These are phyloP conservation scores for Caloboletus firmus DNA, from an alignment of 1,284 basidiomycete genomes.

Conservation along the genomic window DNA sequence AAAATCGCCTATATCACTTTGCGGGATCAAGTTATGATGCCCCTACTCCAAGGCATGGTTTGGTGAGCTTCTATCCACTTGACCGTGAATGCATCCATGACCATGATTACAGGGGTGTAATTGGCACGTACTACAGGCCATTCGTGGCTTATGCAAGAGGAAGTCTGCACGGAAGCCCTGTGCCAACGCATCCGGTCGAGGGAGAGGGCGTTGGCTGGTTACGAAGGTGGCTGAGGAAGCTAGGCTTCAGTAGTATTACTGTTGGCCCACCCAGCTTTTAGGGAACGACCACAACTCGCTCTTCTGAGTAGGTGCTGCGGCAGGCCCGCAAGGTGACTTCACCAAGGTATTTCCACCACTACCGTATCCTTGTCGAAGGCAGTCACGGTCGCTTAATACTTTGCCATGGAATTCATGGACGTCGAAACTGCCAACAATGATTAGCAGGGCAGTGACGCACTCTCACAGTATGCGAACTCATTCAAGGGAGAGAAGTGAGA, in stretches of 20 bases:
- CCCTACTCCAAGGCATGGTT: slow-evolving; percentile 66
- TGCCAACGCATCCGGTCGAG: slow-evolving; percentile 32
- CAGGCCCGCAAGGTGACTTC: neutral
- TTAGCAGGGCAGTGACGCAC: neutral
- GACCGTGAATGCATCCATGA: slow-evolving; percentile 1
- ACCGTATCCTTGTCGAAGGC: neutral
- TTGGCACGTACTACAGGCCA: slow-evolving; percentile 37
- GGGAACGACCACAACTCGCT: neutral
- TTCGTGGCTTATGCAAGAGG: slow-evolving; percentile 31
- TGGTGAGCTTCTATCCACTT: slow-evolving; percentile 45
- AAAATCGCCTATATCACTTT: slow-evolving; percentile 61
- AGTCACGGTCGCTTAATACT: neutral
- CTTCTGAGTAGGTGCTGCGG: neutral
- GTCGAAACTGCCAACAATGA: neutral
- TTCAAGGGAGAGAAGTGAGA: neutral
- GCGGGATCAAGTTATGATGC: slow-evolving; percentile 67
- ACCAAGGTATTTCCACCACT: neutral
- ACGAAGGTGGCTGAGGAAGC: slow-evolving; percentile 39
- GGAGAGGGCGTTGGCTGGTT: slow-evolving; percentile 47
- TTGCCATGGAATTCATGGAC: neutral
- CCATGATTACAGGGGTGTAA: slow-evolving; percentile 32
- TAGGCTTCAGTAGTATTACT: slow-evolving; percentile 35
- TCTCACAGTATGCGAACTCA: neutral
- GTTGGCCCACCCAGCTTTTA: slow-evolving; percentile 31
- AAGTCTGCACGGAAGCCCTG: slow-evolving; percentile 18